Percentiles rank a stretch among this genome's conserved stretches.
Conservation (phyloP, 495 filamentous ascomycete genomes). For the Lophiotrema nucula region DNA sequence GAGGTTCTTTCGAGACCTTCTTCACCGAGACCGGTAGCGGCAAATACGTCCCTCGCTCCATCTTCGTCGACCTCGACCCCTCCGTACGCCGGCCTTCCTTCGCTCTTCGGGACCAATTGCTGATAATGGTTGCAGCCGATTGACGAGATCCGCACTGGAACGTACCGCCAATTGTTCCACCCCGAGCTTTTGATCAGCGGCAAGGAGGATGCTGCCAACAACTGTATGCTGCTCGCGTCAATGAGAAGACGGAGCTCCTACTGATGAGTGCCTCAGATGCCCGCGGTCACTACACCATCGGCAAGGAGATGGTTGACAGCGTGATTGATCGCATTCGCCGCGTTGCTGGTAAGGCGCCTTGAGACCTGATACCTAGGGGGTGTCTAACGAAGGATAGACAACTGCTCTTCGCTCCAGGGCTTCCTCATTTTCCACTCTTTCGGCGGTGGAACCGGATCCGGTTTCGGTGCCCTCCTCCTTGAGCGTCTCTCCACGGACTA, state of each 20-base stretch:
- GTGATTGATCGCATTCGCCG: constrained; percentile 83
- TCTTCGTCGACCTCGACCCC: constrained; percentile 87
- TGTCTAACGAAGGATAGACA: constrained; percentile 56
- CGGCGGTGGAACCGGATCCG: constrained; percentile 87
- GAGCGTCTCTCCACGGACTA: constrained; percentile 88
- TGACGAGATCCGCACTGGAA: constrained; percentile 84
- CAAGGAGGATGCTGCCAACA: constrained; percentile 93
- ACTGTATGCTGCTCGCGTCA: constrained; percentile 52
- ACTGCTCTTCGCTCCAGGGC: constrained; percentile 85
- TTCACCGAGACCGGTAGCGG: constrained; percentile 83
- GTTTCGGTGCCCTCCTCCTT: constrained; percentile 82
- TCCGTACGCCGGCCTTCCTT: constrained; percentile 58
- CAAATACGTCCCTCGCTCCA: constrained; percentile 87
- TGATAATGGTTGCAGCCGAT: constrained; percentile 56
- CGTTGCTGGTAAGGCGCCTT: constrained; percentile 62
- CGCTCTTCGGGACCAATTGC: background rate
- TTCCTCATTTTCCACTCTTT: constrained; percentile 95
- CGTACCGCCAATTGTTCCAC: constrained; percentile 84
- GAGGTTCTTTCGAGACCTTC: constrained; percentile 82
- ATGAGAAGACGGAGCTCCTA: background rate
- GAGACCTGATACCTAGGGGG: background rate
- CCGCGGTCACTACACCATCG: constrained; percentile 89
- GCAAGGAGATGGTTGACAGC: constrained; percentile 83
- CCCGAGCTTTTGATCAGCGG: constrained; percentile 84
- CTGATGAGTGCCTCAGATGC: constrained; percentile 57